These are phyloP conservation scores for Teratosphaeriaceae sp. DNA, from an alignment of 2,329 filamentous ascomycete genomes.

Conservation along the genomic window DNA sequence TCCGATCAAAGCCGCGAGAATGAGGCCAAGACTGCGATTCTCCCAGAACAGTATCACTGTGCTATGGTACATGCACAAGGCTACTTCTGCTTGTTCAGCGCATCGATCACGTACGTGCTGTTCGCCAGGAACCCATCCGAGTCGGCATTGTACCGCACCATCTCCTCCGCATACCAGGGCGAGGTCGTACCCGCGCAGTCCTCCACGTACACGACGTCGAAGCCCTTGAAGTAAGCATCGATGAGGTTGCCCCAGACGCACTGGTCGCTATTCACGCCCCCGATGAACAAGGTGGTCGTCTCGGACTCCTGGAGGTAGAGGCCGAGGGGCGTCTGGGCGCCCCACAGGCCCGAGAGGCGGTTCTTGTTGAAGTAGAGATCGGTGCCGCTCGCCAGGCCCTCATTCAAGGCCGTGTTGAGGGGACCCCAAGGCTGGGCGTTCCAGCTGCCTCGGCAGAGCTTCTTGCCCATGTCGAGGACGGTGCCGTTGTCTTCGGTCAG, in stretches of 20 bases:
- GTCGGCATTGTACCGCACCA: slow-evolving; percentile 26
- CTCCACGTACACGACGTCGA: slow-evolving; percentile 26
- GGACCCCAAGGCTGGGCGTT: slow-evolving; percentile 28
- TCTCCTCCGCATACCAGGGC: slow-evolving; percentile 25
- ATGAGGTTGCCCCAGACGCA: slow-evolving; percentile 28
- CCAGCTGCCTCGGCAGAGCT: slow-evolving; percentile 23
- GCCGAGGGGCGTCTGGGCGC: slow-evolving; percentile 26
- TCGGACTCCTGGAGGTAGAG: slow-evolving; percentile 27
- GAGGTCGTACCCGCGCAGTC: slow-evolving; percentile 26
- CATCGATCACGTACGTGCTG: slow-evolving; percentile 13
- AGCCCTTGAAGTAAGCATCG: slow-evolving; percentile 30
- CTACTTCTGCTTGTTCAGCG: slow-evolving; percentile 9
- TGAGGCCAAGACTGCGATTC: no score
- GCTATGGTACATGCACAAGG: no score
- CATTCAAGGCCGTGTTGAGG: slow-evolving; percentile 20
- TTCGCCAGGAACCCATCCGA: slow-evolving; percentile 15
- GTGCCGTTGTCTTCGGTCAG: slow-evolving; percentile 16
- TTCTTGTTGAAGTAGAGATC: slow-evolving; percentile 29
- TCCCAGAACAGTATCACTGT: no score
- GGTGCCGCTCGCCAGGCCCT: slow-evolving; percentile 21
- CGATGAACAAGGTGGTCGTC: slow-evolving; percentile 29
- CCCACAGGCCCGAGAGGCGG: slow-evolving; percentile 26
- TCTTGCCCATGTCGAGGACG: slow-evolving; percentile 20
- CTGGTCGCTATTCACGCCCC: slow-evolving; percentile 28
- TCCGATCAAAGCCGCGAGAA: slow-evolving; percentile 4